Percentiles rank a stretch among this genome's conserved stretches.
Evolutionary conservation across 495 filamentous ascomycete genomes (phyloP).

Genomic region (Hypoxylon crocopeplum): DNA sequence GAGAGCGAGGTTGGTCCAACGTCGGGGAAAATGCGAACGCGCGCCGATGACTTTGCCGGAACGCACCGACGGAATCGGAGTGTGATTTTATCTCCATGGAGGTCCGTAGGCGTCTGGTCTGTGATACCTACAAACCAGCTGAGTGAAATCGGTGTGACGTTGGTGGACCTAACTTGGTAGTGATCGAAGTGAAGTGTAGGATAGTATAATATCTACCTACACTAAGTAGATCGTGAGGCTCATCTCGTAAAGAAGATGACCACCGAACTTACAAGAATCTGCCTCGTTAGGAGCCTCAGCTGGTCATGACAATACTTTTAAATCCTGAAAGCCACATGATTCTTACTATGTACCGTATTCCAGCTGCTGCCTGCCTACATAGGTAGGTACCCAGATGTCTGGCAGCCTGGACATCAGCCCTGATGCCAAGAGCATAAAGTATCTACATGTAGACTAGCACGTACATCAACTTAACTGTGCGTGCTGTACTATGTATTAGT

Average conservation of each 20-base stretch:
- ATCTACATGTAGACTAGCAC: conserved; percentile 1
- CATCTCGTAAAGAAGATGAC: neutral
- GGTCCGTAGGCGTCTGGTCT: conserved; percentile 3
- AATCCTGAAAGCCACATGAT: conserved; percentile 5
- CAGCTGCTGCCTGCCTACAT: conserved; percentile 3
- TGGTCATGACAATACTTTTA: neutral
- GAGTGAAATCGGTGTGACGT: neutral
- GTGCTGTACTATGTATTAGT: conserved; percentile 12
- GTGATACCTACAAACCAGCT: conserved; percentile 1
- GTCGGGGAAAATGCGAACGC: conserved; percentile 7
- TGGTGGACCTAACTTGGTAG: too few relatives aligned
- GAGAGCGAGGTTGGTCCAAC: conserved; percentile 6
- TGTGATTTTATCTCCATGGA: neutral
- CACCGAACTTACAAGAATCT: conserved; percentile 11
- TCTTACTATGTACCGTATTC: neutral
- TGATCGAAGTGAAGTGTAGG: too few relatives aligned
- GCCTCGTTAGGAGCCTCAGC: conserved; percentile 14
- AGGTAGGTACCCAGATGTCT: neutral
- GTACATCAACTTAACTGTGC: neutral
- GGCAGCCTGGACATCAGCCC: conserved; percentile 9
- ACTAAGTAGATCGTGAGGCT: too few relatives aligned
- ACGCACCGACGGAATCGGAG: conserved; percentile 3
- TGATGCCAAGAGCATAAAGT: conserved; percentile 13
- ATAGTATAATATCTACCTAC: too few relatives aligned
- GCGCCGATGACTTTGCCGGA: conserved; percentile 3